Percentiles rank a stretch among this genome's conserved stretches.
Evolutionary conservation across 495 filamentous ascomycete genomes (phyloP).

Genomic region (Penicillium verhagenii): DNA sequence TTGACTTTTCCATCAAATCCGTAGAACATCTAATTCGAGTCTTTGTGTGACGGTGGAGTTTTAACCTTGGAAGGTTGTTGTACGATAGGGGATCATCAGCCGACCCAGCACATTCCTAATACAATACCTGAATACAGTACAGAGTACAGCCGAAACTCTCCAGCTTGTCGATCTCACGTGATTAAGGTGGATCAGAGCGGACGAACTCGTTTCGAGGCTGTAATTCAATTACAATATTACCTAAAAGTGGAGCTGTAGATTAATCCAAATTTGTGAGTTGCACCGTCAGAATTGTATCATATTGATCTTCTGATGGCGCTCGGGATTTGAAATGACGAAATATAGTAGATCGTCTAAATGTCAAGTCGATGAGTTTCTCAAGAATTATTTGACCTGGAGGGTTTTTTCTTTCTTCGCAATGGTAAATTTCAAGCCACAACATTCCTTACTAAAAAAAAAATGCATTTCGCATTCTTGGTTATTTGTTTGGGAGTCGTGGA

Average conservation of each 20-base stretch:
- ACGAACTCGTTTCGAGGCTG: neutral
- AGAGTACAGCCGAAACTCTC: too few relatives aligned
- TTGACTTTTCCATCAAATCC: slow-evolving; percentile 1
- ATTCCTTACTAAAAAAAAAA: neutral
- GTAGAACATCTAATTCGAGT: slow-evolving; percentile 4
- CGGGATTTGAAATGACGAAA: too few relatives aligned
- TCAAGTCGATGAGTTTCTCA: too few relatives aligned
- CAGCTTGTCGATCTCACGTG: slow-evolving; percentile 4
- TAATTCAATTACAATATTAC: neutral
- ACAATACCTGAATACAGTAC: neutral
- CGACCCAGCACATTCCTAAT: too few relatives aligned
- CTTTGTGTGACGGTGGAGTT: slow-evolving; percentile 10
- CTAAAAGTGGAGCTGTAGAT: neutral
- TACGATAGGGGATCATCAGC: slow-evolving; percentile 7
- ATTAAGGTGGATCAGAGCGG: neutral
- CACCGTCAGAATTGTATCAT: neutral
- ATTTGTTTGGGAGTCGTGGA: neutral
- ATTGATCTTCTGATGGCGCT: neutral
- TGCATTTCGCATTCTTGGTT: neutral
- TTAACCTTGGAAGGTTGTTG: too few relatives aligned
- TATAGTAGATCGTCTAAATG: too few relatives aligned
- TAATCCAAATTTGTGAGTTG: too few relatives aligned
- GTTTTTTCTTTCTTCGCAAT: too few relatives aligned
- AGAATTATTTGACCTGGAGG: too few relatives aligned
- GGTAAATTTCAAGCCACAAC: slow-evolving; percentile 1